phyloP scores from a whole-genome alignment of 441 rosid species.

The Metrosideros polymorpha region DNA sequence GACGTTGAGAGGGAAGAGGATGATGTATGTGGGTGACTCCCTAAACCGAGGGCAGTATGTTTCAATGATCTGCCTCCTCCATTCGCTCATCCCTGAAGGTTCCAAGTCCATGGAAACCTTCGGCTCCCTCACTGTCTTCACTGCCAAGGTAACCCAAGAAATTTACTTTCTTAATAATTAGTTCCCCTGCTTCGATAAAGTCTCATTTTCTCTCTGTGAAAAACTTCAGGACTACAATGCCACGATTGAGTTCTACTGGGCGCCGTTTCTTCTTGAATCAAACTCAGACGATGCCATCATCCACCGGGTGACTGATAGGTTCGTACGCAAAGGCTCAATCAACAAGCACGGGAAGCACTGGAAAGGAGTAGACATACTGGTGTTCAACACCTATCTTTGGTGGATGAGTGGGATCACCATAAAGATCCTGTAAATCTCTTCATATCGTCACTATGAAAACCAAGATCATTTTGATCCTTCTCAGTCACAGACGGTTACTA shows the following conservation, averaged over 20 bases:
- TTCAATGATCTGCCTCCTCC: slow-evolving; percentile 80
- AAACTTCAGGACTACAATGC: slow-evolving; percentile 72
- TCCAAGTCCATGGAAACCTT: slow-evolving; percentile 71
- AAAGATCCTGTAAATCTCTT: slow-evolving; percentile 52
- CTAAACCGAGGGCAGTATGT: slow-evolving; percentile 65
- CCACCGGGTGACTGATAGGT: slow-evolving; percentile 66
- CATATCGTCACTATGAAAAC: background rate
- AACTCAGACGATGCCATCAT: slow-evolving; percentile 72
- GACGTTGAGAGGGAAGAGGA: slow-evolving; percentile 42
- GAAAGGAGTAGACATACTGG: slow-evolving; percentile 74
- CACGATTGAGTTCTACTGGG: slow-evolving; percentile 93
- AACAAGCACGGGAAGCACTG: slow-evolving; percentile 70
- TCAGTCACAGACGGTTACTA: background rate
- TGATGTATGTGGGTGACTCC: slow-evolving; percentile 55
- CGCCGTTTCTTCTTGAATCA: slow-evolving; percentile 89
- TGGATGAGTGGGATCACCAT: slow-evolving; percentile 84
- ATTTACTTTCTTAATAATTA: background rate
- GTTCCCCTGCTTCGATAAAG: background rate
- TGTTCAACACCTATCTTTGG: slow-evolving; percentile 87
- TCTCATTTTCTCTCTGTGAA: background rate
- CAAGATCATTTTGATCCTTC: background rate
- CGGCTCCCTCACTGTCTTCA: slow-evolving; percentile 69
- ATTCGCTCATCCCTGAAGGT: slow-evolving; percentile 48
- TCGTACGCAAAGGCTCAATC: slow-evolving; percentile 67
- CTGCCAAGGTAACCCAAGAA: slow-evolving; percentile 41